Percentiles rank a stretch among this genome's conserved stretches.
These are phyloP conservation scores for Rauvolfia tetraphylla DNA, from an alignment of 257 asterid species.

Conservation along the genomic window DNA sequence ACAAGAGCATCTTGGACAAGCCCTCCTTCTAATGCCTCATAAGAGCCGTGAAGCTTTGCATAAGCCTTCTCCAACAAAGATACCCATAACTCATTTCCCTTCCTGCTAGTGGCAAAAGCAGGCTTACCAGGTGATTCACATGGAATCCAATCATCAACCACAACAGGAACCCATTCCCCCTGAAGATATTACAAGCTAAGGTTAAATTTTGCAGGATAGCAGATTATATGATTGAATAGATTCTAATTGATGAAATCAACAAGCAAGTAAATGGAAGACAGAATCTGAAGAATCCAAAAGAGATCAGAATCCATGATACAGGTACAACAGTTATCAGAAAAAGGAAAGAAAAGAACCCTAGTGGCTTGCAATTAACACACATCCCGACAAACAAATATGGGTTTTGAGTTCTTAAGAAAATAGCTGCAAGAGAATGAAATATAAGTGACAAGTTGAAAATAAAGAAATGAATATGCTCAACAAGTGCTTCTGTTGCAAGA, in stretches of 20 bases:
- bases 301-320: neutral
- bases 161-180: conserved; percentile 99
- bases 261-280: neutral
- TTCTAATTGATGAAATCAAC: neutral
- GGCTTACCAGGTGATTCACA: conserved; percentile 98
- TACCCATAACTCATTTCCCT: conserved; percentile 92
- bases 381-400: too few relatives aligned
- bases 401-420: too few relatives aligned
- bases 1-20: conserved; percentile 99
- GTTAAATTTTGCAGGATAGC: neutral
- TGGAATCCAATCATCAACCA: conserved; percentile 99
- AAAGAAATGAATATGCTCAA: too few relatives aligned
- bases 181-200: conserved; percentile 18
- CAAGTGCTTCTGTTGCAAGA: too few relatives aligned
- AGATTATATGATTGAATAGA: neutral
- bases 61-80: conserved; percentile 91
- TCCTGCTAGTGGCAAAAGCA: conserved; percentile 95
- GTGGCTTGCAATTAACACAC: too few relatives aligned
- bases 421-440: too few relatives aligned
- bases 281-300: neutral
- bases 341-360: too few relatives aligned
- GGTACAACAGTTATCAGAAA: neutral
- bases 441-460: too few relatives aligned
- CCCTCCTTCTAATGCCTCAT: conserved; percentile 99
- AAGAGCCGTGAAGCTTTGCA: conserved; percentile 98